A percentile compares a stretch with the other conserved stretches of the same genome.
Evolutionary conservation across 345 rosid species (phyloP).

Genomic region (Ceriops zippeliana): DNA sequence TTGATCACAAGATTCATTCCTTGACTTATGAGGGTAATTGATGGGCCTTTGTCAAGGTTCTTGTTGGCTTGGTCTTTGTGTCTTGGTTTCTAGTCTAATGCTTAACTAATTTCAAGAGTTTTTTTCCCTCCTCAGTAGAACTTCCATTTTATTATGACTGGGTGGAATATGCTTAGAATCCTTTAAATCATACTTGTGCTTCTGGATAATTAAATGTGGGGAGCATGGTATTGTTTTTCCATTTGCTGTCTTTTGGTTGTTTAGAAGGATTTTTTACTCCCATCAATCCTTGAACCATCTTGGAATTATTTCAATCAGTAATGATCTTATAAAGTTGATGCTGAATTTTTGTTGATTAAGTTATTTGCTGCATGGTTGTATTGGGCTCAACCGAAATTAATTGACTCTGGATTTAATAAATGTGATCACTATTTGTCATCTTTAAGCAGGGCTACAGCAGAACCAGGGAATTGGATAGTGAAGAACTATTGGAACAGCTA

Average conservation of each 20-base stretch:
- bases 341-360: not conserved
- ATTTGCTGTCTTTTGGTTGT: not conserved
- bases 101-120: too few species aligned
- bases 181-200: too few species aligned
- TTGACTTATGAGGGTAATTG: not conserved
- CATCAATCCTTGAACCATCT: not conserved
- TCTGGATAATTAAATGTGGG: not conserved
- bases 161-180: not conserved
- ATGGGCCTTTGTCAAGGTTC: not conserved
- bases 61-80: not conserved
- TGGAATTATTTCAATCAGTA: not conserved
- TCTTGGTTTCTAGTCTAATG: not conserved
- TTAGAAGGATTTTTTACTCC: not conserved
- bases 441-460: slow-evolving; percentile 75
- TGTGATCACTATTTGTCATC: slow-evolving; percentile 6
- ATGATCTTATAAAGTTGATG: slow-evolving; percentile 1
- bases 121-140: not conserved
- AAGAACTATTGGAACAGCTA: slow-evolving; percentile 81
- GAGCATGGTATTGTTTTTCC: not conserved
- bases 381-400: not conserved
- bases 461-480: slow-evolving; percentile 81
- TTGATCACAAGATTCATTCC: not conserved
- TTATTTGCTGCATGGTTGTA: not conserved
- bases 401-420: not conserved
- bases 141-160: not conserved